phyloP scores from a whole-genome alignment of 768 basidiomycete genomes.

The Leccinum longicurvipes region DNA sequence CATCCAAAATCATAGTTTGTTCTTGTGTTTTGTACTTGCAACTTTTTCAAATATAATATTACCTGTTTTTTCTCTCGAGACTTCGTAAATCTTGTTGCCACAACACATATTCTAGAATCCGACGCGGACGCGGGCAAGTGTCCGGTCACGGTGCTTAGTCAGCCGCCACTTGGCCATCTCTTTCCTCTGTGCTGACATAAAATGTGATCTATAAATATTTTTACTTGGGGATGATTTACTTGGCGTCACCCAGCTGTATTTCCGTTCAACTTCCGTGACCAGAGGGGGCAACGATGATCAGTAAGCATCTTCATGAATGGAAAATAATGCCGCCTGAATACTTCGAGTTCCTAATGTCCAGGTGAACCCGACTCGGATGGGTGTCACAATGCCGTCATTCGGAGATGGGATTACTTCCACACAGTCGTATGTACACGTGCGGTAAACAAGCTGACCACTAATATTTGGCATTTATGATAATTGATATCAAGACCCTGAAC shows the following conservation, averaged over 20 bases:
- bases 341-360: neutral
- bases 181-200: slow-evolving; percentile 1
- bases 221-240: neutral
- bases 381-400: neutral
- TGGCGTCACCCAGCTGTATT: slow-evolving; percentile 8
- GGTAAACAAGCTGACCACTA: neutral
- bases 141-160: neutral
- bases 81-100: slow-evolving; percentile 4
- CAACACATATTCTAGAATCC: neutral
- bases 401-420: neutral
- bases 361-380: neutral
- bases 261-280: slow-evolving; percentile 26
- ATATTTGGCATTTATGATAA: slow-evolving; percentile 3
- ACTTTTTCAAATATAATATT: no score
- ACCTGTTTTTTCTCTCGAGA: neutral
- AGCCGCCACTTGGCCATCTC: neutral
- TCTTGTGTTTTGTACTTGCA: no score
- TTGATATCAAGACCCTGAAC: slow-evolving; percentile 15
- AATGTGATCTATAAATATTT: slow-evolving; percentile 4
- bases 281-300: neutral
- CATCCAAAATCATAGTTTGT: neutral
- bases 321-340: neutral
- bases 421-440: neutral
- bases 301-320: neutral
- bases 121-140: neutral